Conservation (phyloP, 164 flowering plant species). For the Magnolia officinalis region DNA sequence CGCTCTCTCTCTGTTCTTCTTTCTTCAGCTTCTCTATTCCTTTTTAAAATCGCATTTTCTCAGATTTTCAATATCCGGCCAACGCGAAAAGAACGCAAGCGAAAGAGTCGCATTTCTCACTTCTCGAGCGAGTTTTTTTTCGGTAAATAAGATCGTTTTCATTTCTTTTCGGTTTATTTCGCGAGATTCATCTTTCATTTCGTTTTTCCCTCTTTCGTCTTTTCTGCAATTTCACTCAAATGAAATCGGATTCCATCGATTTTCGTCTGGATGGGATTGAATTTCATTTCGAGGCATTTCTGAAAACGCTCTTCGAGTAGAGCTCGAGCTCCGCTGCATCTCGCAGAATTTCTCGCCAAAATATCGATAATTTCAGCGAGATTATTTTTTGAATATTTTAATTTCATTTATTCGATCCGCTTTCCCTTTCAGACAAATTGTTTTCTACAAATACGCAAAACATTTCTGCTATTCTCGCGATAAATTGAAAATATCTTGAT, state of each 20-base stretch:
- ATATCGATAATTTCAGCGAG: not conserved
- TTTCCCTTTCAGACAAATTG: not conserved
- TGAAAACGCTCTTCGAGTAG: too few relatives aligned
- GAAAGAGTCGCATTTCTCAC: too few relatives aligned
- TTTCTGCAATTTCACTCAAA: not conserved
- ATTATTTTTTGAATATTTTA: too few relatives aligned
- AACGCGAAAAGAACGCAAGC: too few relatives aligned
- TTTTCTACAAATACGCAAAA: too few relatives aligned
- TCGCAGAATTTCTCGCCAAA: not conserved
- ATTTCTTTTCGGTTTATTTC: not conserved
- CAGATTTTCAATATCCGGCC: too few relatives aligned
- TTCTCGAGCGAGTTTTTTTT: too few relatives aligned
- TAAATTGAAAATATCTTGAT: too few relatives aligned
- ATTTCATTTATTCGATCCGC: not conserved
- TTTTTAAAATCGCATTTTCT: not conserved
- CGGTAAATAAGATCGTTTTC: not conserved
- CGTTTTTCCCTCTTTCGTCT: not conserved
- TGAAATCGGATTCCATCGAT: not conserved
- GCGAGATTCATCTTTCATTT: not conserved
- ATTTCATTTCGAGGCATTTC: too few relatives aligned
- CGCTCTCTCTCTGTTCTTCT: not conserved
- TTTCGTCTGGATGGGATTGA: too few relatives aligned
- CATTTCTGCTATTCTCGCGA: too few relatives aligned
- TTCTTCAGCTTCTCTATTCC: not conserved
- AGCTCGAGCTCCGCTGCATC: too few relatives aligned